Evolutionary conservation across 1,284 basidiomycete genomes (phyloP).

Genomic region (Cutaneotrichosporon spelunceum): DNA sequence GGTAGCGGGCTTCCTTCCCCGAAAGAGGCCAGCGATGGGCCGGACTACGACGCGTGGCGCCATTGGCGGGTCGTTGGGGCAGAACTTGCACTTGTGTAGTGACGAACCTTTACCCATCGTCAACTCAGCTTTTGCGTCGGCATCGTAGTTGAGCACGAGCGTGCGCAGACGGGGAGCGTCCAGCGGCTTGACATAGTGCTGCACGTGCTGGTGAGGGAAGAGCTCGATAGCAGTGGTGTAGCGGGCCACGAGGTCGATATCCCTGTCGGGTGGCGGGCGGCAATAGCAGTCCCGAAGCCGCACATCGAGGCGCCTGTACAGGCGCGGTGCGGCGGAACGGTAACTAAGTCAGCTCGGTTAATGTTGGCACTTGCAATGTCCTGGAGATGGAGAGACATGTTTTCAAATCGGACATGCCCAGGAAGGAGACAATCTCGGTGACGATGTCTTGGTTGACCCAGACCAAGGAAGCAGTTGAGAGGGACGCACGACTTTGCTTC

Average conservation of each 20-base stretch:
- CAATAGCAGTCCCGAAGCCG: neutral
- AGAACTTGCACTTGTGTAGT: neutral
- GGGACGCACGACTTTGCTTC: neutral
- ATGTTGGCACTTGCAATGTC: neutral
- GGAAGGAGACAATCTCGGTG: slow-evolving; percentile 1
- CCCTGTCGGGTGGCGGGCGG: neutral
- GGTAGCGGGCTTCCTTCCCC: neutral
- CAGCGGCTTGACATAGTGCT: slow-evolving; percentile 1
- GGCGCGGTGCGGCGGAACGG: slow-evolving; percentile 1
- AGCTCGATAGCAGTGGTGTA: slow-evolving; percentile 9
- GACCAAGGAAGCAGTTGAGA: neutral
- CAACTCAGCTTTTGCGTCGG: neutral
- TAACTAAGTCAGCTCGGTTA: neutral
- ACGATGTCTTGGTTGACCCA: slow-evolving; percentile 3
- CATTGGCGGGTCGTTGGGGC: neutral
- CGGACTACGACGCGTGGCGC: slow-evolving; percentile 6
- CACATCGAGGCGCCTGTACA: slow-evolving; percentile 1
- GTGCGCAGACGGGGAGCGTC: neutral
- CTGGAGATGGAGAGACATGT: neutral
- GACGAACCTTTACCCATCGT: neutral
- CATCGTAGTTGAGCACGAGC: slow-evolving; percentile 3
- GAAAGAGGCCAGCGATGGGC: neutral
- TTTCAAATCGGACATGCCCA: slow-evolving; percentile 5
- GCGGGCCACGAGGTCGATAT: neutral
- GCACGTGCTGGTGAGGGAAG: slow-evolving; percentile 2